Evolutionary conservation across 495 filamentous ascomycete genomes (phyloP), one percentile per base, ranked within the genome.

Genomic region (Pyrenula aspistea): DNA sequence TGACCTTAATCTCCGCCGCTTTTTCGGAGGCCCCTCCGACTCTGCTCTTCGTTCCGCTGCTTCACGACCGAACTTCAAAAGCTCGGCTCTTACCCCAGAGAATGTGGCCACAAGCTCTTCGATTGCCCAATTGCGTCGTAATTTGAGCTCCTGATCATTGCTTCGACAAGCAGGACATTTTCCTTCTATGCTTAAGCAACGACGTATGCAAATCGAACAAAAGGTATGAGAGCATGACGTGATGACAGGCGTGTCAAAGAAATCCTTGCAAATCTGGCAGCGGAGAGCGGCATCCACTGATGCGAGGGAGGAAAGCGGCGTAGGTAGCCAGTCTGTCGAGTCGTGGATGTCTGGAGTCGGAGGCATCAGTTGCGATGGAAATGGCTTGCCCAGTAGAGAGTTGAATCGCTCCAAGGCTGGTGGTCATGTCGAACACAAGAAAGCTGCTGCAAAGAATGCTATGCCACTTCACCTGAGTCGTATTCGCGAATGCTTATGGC

Each of bases 181-280:
- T 10, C 87, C 84, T 59, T 95, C 91, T 1, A 78, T 74, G 4
- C 83, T 82, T 1, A 99, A 74, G 59, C 85, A 87, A 55, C 90
- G 76, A 15, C 93, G 87, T 59, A 98, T 96, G 68, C 93, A 99
- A 24, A 92, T 68, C 15, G 91, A 96, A 76, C 93, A 99, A 66
- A 99, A 99, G 0, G 93, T 96, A 68, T 99, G 93, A 49, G 82
- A 86, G 76, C 93, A 99, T 0, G 85, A 86, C 1, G 93, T 99
- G 55, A 96, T 84, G 76, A 99, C 91, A 0, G 93, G 93, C 22
- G 88, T 91, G 58, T 81, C 79, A 73, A 87, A 97, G 70, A 96
- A 94, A 67, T 99, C 93, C 70, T 96, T 97, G 79, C 93, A 99
- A 57, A 99, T 86, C 63, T 96, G 87, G 69, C 93, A 99, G 60